phyloP scores from a whole-genome alignment of 139 green algal species.

The Mesotaenium endlicherianum region DNA sequence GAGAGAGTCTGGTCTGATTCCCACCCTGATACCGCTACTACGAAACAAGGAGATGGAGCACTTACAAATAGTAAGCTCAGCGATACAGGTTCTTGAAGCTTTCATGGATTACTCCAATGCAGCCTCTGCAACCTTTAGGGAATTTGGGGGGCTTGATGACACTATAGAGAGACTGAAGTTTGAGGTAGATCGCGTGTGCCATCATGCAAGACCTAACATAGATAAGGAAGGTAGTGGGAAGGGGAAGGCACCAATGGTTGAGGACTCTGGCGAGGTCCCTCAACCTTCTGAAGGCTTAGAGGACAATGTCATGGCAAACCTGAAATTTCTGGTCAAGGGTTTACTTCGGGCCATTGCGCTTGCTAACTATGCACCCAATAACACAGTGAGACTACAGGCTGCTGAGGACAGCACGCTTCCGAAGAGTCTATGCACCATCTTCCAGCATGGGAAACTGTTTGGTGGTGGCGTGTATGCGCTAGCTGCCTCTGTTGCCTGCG shows the following conservation, averaged over 20 bases:
- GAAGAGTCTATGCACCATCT: conserved; percentile 66
- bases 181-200: conserved; percentile 60
- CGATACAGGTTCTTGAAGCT: conserved; percentile 78
- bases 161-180: conserved; percentile 68
- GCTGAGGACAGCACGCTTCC: conserved; percentile 57
- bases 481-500: conserved; percentile 77
- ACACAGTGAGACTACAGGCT: conserved; percentile 28
- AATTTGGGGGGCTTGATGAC: conserved; percentile 74
- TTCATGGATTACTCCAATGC: conserved; percentile 82
- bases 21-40: conserved; percentile 82
- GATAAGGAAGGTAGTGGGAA: conserved; percentile 11
- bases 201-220: no score
- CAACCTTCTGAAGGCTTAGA: background rate
- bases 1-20: conserved; percentile 77
- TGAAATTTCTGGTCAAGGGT: conserved; percentile 75
- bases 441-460: conserved; percentile 71
- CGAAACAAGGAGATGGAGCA: conserved; percentile 59
- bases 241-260: conserved; percentile 35
- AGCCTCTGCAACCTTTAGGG: conserved; percentile 71
- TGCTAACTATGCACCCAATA: conserved; percentile 68
- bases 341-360: conserved; percentile 81
- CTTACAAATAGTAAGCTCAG: conserved; percentile 66
- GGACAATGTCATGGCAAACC: background rate
- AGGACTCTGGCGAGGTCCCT: background rate
- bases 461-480: conserved; percentile 85